A percentile compares a stretch with the other conserved stretches of the same genome.
Evolutionary conservation across 2,329 filamentous ascomycete species (phyloP).

Genomic region (Hypoxylon sp.): DNA sequence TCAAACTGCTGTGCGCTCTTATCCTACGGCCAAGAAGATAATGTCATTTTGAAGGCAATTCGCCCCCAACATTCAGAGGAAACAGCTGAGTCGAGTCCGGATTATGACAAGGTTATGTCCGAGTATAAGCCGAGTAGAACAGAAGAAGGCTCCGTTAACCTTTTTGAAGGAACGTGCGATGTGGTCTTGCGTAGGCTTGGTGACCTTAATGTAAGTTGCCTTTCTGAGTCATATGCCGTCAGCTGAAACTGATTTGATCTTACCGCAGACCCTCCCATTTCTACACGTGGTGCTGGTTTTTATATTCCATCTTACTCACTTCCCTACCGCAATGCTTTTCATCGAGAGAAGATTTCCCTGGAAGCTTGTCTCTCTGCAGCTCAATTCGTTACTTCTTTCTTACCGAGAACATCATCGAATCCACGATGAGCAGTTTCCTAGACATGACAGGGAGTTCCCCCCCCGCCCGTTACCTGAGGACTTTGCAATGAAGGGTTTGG

Average conservation of each 20-base stretch:
- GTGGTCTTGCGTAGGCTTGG: slow-evolving; percentile 67
- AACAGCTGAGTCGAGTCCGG: slow-evolving; percentile 43
- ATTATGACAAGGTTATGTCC: slow-evolving; percentile 46
- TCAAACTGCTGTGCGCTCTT: slow-evolving; percentile 68
- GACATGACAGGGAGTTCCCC: slow-evolving; percentile 59
- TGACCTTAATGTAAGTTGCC: slow-evolving; percentile 66
- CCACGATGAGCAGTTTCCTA: slow-evolving; percentile 63
- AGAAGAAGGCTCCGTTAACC: slow-evolving; percentile 47
- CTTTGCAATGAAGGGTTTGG: slow-evolving; percentile 74
- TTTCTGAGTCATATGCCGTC: background rate
- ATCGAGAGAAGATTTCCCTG: slow-evolving; percentile 68
- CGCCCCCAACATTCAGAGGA: slow-evolving; percentile 51
- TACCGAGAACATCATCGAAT: slow-evolving; percentile 56
- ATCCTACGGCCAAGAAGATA: slow-evolving; percentile 67
- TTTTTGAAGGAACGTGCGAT: slow-evolving; percentile 49
- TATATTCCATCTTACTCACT: slow-evolving; percentile 62
- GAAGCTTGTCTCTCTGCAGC: slow-evolving; percentile 62
- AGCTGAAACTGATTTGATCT: slow-evolving; percentile 16
- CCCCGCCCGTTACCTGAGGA: slow-evolving; percentile 77
- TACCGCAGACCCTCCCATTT: slow-evolving; percentile 65
- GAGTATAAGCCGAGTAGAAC: slow-evolving; percentile 30
- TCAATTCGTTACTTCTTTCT: slow-evolving; percentile 58
- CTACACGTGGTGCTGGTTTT: slow-evolving; percentile 75
- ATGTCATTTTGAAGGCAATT: slow-evolving; percentile 62
- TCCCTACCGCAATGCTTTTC: slow-evolving; percentile 60